Evolutionary conservation across 768 basidiomycete genomes (phyloP).

Genomic region (Agrocybe pediades): DNA sequence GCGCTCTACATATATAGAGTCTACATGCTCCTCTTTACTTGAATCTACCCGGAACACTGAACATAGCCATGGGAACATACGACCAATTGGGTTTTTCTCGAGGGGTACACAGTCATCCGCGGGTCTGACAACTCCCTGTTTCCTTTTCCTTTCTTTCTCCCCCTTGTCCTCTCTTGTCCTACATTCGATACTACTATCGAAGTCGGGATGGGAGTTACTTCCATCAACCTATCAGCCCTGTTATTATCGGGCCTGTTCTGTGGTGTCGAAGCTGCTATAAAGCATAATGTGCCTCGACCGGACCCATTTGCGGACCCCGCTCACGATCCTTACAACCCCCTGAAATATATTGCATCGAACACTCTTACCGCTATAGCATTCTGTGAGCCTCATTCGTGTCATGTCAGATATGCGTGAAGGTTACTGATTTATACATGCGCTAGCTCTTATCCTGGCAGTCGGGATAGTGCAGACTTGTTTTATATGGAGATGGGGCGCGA

Average conservation of each 20-base stretch:
- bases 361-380: conserved; percentile 49
- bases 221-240: conserved; percentile 2
- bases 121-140: not conserved
- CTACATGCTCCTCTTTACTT: not conserved
- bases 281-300: conserved; percentile 36
- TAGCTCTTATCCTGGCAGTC: conserved; percentile 39
- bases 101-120: not conserved
- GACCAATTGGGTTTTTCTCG: not conserved
- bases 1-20: too few relatives aligned
- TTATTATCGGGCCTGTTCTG: conserved; percentile 10
- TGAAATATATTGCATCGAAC: conserved; percentile 59
- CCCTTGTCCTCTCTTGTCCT: not conserved
- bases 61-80: not conserved
- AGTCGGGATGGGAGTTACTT: not conserved
- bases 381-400: conserved; percentile 4
- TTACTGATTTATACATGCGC: not conserved
- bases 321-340: conserved; percentile 43
- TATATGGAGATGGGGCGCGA: conserved; percentile 46
- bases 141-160: not conserved
- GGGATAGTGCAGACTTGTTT: conserved; percentile 46
- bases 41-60: too few relatives aligned
- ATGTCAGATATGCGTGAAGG: not conserved
- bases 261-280: conserved; percentile 15
- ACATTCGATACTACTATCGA: not conserved
- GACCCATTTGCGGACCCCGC: conserved; percentile 40